Evolutionary conservation across 1,284 basidiomycete genomes (phyloP), one percentile per base, ranked within the genome.

Genomic region (Fistulina hepatica): DNA sequence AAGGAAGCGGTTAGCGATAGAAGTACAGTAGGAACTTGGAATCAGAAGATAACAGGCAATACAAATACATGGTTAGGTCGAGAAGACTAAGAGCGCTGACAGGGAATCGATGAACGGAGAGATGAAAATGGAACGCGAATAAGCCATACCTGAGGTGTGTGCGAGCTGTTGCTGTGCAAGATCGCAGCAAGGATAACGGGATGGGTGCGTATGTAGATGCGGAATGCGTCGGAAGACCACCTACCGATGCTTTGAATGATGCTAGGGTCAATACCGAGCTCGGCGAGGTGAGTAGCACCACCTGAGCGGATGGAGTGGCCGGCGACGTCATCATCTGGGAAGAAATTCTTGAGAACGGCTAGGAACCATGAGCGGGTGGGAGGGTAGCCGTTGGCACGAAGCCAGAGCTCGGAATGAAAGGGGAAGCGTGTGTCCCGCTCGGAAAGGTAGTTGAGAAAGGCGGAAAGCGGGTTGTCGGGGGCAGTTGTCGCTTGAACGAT

Each of bases 281-380:
- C 38, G 7, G 42, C 42, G 9, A 44, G 31, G 2, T 20, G 3
- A 5, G 42, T 44, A 4, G 42, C 42, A 5, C 39, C 42, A 5
- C 42, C 42, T 2, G 42, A 37, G 5, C 42, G 30, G 16, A 44
- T 21, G 5, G 39, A 44, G n/a, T 44, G 42, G 1, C 42, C 42
- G 9, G 42, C 38, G 15, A 43, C 32, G 20, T 21, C 13, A 25
- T 16, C 9, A 21, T 24, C 35, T 2, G 37, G 13, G 11, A 42
- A 41, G 20, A 23, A 12, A 2, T 19, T n/a, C 7, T 37, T 37
- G 1, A 56, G 36, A 5, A 39, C 27, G 0, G 3, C 2, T 1
- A 54, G 39, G 40, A 57, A 57, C 43, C 48, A 56, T 0, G 34
- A 34, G 0, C 44, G 21, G 2, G 44, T 48, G 0, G 52, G 52